Base-by-base conservation (phyloP, 306 rosid species). In the Pterocarpus santalinus region DNA sequence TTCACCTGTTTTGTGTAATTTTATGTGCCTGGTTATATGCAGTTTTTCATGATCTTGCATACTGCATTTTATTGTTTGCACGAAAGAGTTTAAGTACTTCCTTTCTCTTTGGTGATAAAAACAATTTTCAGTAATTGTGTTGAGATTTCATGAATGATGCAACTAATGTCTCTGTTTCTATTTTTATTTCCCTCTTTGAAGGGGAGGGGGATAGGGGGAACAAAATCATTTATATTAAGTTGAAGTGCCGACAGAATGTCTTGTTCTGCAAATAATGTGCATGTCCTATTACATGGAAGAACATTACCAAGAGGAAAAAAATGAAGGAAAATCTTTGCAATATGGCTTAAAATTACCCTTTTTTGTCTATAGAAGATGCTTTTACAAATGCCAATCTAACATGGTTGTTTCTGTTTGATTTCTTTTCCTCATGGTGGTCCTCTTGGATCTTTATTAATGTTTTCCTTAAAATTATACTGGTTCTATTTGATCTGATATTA, bases 261-360 rank as follows among this genome's bases (percentile, higher is more conserved):
- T 22, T 22, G 28, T 22, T 60, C 43, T 44, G 34, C 71, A 75
- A 60, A 55, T 72, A 38, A 38, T 43, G 5, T 38, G 35, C 66
- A 39, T 73, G 78, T 39, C 22, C 7, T 39, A 28, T 57, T 55
- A 73, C 53, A 30, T 73, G 66, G 66, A 43, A 75, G 8, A 61
- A 49, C 56, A 46, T 46, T 61, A 46, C 33, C 60, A 62, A 62
- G 7, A 75, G 46, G 13, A 4, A 15, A 41, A 76, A 65, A 10
- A 16, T 7, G 16, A 74, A 74, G 28, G n/a, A 22, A 74, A 38
- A 22, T 22, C 28, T 58, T 41, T 41, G 28, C 49, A 6, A 43
- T 46, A 15, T 62, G 80, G 71, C 44, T 47, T 32, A 32, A 43
- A 62, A 46, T 34, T n/a, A 5, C 32, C 35, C 10, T 10, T 32